Conservation (phyloP, 139 green algal species). For the Auxenochlorella pyrenoidosa region DNA sequence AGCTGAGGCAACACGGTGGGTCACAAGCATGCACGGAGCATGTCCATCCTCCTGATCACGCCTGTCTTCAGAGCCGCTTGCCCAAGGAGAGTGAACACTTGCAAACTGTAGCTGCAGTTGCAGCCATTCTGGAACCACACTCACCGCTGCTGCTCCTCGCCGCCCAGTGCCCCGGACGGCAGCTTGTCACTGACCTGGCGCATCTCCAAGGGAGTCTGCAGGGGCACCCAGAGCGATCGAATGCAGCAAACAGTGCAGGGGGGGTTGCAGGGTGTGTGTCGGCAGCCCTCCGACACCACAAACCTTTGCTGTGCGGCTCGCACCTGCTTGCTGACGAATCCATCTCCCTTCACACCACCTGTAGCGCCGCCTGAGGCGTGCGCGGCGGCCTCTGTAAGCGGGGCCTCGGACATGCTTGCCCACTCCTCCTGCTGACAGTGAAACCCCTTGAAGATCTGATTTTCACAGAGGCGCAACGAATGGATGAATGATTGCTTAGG, state of each 20-base stretch:
- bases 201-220: conserved; percentile 3
- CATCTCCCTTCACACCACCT: neutral
- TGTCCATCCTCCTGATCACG: too few species aligned
- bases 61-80: too few species aligned
- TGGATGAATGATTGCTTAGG: too few species aligned
- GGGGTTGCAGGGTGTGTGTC: too few species aligned
- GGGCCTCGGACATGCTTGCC: neutral
- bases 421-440: too few species aligned
- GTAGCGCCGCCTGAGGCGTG: neutral
- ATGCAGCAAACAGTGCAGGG: neutral
- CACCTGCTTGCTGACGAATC: conserved; percentile 27
- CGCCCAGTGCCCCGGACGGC: neutral
- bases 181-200: neutral
- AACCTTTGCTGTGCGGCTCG: neutral
- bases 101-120: too few species aligned
- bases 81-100: too few species aligned
- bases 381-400: neutral
- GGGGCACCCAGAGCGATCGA: neutral
- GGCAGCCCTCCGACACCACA: neutral
- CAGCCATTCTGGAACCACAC: neutral
- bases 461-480: too few species aligned
- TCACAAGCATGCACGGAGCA: neutral
- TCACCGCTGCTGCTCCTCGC: neutral
- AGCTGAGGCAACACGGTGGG: neutral
- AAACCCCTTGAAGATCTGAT: too few species aligned